A percentile compares a stretch with the other conserved stretches of the same genome.
These are phyloP conservation scores for Verruconis gallopava DNA, from an alignment of 2,329 filamentous ascomycete genomes.

Conservation along the genomic window DNA sequence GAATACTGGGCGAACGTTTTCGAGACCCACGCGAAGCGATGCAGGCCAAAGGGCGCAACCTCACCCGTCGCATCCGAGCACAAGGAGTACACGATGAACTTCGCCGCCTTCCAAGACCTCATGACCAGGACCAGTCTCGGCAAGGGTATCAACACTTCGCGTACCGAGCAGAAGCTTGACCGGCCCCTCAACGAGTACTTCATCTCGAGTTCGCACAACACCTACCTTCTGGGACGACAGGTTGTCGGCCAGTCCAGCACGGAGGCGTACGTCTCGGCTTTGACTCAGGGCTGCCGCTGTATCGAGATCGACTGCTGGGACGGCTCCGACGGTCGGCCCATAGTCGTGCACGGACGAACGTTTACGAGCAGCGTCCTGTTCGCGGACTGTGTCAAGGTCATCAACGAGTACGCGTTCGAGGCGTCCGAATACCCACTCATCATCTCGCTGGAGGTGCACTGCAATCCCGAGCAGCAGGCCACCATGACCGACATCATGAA, in stretches of 20 bases:
- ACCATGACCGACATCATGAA: constrained; percentile 86
- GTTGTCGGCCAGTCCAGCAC: constrained; percentile 82
- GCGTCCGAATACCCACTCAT: constrained; percentile 81
- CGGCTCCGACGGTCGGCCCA: constrained; percentile 71
- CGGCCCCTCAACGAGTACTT: constrained; percentile 92
- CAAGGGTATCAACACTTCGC: constrained; percentile 17
- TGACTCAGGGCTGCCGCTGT: constrained; percentile 82
- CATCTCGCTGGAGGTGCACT: constrained; percentile 93
- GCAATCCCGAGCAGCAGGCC: constrained; percentile 67
- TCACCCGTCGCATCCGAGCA: constrained; percentile 17
- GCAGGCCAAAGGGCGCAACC: constrained; percentile 18
- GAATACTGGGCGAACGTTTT: constrained; percentile 62
- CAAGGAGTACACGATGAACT: constrained; percentile 52
- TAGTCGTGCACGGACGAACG: constrained; percentile 83
- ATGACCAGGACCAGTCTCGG: constrained; percentile 59
- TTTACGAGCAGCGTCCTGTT: constrained; percentile 83
- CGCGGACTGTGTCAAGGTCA: constrained; percentile 79
- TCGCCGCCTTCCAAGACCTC: constrained; percentile 65
- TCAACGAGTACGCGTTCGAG: constrained; percentile 87
- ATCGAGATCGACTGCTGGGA: constrained; percentile 99
- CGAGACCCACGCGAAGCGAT: constrained; percentile 44
- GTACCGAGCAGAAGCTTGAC: constrained; percentile 57
- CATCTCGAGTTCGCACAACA: constrained; percentile 97
- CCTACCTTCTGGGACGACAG: constrained; percentile 84
- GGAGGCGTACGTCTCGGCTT: constrained; percentile 83